Percentiles rank a stretch among this genome's conserved stretches.
Conservation (phyloP, 495 filamentous ascomycete genomes). For the Penicillium goetzii region DNA sequence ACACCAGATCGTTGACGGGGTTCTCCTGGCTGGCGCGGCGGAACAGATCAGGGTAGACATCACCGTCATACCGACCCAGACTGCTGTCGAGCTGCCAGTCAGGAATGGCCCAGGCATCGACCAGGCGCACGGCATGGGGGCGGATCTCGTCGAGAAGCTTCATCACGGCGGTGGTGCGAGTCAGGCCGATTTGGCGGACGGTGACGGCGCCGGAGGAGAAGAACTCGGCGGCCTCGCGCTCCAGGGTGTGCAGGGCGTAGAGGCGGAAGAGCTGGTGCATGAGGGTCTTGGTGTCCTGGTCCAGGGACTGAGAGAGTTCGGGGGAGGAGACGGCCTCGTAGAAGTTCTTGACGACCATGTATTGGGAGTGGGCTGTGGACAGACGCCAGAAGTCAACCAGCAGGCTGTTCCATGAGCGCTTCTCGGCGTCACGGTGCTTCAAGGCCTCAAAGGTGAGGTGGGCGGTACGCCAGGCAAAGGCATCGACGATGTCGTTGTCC, state of each 20-base stretch:
- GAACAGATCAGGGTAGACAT: constrained; percentile 73
- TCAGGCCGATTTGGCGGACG: constrained; percentile 65
- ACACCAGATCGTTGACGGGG: constrained; percentile 65
- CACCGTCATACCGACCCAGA: constrained; percentile 65
- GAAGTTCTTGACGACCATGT: constrained; percentile 72
- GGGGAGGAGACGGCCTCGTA: constrained; percentile 63
- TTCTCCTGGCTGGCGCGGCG: constrained; percentile 66
- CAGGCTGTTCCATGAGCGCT: constrained; percentile 70
- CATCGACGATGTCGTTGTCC: constrained; percentile 65
- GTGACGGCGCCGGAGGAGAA: constrained; percentile 65
- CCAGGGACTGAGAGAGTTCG: constrained; percentile 50
- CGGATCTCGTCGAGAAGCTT: constrained; percentile 67
- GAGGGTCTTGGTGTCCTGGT: constrained; percentile 53
- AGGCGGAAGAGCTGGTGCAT: constrained; percentile 69
- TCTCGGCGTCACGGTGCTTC: constrained; percentile 70
- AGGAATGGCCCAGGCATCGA: constrained; percentile 69
- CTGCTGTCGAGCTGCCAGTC: constrained; percentile 72
- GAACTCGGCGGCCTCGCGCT: constrained; percentile 68
- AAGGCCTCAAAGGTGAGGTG: constrained; percentile 72
- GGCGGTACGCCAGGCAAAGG: constrained; percentile 71
- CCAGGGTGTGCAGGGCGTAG: constrained; percentile 65
- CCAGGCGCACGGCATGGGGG: constrained; percentile 66
- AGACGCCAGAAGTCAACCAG: constrained; percentile 76
- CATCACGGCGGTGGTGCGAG: constrained; percentile 63
- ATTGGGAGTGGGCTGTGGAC: constrained; percentile 69